Conservation (phyloP, 2,329 filamentous ascomycete species). For the Claviceps sp. region DNA sequence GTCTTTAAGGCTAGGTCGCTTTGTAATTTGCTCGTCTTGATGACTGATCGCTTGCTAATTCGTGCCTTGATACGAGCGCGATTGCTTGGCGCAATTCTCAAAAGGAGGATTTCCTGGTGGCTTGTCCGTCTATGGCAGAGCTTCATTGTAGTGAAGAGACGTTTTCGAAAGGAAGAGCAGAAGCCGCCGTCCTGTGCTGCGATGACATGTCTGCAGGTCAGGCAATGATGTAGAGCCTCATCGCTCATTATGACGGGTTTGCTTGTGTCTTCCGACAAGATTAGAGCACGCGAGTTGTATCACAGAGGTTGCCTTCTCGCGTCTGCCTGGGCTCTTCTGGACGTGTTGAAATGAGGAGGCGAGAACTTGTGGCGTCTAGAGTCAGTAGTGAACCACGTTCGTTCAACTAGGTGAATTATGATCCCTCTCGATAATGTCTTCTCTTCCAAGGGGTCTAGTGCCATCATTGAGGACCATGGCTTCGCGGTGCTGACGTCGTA, state of each 20-base stretch:
- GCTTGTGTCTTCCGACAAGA: neutral
- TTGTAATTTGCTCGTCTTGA: neutral
- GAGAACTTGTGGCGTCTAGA: neutral
- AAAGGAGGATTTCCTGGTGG: neutral
- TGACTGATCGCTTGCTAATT: neutral
- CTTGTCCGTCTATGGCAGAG: neutral
- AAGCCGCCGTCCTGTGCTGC: neutral
- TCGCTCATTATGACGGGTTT: neutral
- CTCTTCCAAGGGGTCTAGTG: conserved; percentile 56
- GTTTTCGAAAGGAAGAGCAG: neutral
- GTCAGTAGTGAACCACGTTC: neutral
- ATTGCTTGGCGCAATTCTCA: neutral
- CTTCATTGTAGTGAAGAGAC: neutral
- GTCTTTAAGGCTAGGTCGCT: neutral
- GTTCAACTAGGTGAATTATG: conserved; percentile 25
- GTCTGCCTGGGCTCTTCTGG: neutral
- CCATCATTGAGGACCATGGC: conserved; percentile 86
- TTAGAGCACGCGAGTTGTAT: neutral
- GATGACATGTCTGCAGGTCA: neutral
- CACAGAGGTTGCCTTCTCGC: neutral
- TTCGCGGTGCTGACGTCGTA: conserved; percentile 66
- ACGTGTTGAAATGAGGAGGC: neutral
- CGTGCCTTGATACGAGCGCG: neutral
- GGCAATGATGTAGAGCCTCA: neutral
- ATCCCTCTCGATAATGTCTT: conserved; percentile 65